Evolutionary conservation across 148 eudicot genomes (phyloP).

Genomic region (Nepenthes mirabilis): DNA sequence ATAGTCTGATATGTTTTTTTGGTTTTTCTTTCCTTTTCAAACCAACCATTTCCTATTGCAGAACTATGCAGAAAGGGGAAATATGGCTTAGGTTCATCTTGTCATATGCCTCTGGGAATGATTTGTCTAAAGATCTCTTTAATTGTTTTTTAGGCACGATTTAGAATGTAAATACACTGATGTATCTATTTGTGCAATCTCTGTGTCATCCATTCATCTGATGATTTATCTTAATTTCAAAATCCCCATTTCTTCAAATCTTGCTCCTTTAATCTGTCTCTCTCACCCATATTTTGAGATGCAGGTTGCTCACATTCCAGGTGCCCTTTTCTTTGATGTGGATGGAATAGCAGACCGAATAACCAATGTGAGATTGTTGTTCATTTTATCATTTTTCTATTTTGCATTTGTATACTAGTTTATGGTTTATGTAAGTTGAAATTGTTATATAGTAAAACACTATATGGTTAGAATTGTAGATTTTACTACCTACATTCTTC

Average conservation of each 20-base stretch:
- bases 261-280: not conserved
- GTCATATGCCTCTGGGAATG: no score
- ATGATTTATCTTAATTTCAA: not conserved
- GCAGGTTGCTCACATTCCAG: constrained; percentile 95
- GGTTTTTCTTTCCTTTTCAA: not conserved
- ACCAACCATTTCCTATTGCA: not conserved
- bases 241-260: not conserved
- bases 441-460: not conserved
- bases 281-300: not conserved
- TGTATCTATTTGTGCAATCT: no score
- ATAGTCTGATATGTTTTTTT: not conserved
- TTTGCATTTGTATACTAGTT: not conserved
- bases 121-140: no score
- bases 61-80: no score
- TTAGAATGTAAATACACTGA: no score
- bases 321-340: constrained; percentile 90
- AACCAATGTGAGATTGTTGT: constrained; percentile 56
- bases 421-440: not conserved
- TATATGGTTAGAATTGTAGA: no score
- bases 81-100: no score
- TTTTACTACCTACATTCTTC: no score
- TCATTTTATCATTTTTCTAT: not conserved
- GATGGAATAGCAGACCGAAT: constrained; percentile 79
- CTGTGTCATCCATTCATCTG: no score
- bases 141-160: no score